phyloP scores from a whole-genome alignment of 805 yeast species.

The Ogataea ramenticola region DNA sequence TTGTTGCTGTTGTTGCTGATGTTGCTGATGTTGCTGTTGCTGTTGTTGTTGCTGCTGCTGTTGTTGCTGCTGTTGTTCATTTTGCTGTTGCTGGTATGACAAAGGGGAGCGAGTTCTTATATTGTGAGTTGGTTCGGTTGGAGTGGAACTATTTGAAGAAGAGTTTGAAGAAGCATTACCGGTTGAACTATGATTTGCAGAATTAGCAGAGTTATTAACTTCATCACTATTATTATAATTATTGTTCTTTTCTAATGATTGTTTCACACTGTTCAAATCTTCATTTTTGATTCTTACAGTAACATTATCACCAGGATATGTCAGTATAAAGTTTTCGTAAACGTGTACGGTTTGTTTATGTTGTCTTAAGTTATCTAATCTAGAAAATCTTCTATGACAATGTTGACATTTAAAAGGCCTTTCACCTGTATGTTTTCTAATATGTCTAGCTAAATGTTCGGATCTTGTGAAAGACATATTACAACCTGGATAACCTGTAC shows the following conservation, averaged over 20 bases:
- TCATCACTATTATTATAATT: too few species aligned
- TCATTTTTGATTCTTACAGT: constrained; percentile 21
- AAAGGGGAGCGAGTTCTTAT: background rate
- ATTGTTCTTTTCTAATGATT: background rate
- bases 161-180: background rate
- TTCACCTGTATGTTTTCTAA: constrained; percentile 91
- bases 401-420: constrained; percentile 85
- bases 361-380: constrained; percentile 84
- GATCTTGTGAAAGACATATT: constrained; percentile 84
- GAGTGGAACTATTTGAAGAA: constrained; percentile 1
- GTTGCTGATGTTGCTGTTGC: background rate
- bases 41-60: background rate
- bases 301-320: constrained; percentile 26
- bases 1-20: constrained; percentile 1
- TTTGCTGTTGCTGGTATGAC: background rate
- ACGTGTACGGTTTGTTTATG: constrained; percentile 84
- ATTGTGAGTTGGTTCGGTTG: background rate
- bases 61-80: background rate
- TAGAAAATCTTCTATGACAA: constrained; percentile 69
- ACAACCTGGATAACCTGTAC: constrained; percentile 83
- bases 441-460: constrained; percentile 88
- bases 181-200: background rate
- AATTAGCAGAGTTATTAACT: background rate
- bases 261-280: constrained; percentile 5
- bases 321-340: constrained; percentile 31